Percentiles rank a stretch among this genome's conserved stretches.
Conservation (phyloP, 2,329 filamentous ascomycete species). For the Colletotrichum coccodes region DNA sequence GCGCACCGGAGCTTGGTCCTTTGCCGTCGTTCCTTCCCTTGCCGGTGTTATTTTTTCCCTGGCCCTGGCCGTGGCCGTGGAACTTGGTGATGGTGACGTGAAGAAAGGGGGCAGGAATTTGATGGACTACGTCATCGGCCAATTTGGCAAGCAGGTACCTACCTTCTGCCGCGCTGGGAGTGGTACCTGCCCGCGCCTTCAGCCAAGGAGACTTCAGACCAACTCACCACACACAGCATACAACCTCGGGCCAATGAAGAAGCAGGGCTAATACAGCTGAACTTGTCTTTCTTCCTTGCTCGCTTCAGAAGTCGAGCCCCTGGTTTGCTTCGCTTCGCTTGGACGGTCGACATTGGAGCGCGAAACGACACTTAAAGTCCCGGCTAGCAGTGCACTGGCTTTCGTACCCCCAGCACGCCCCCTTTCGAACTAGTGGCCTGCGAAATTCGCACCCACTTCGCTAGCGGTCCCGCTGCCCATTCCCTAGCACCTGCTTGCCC, state of each 20-base stretch:
- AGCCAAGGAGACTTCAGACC: neutral
- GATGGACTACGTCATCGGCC: conserved; percentile 27
- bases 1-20: conserved; percentile 23
- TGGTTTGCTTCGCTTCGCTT: neutral
- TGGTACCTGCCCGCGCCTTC: neutral
- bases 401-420: neutral
- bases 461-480: neutral
- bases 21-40: conserved; percentile 2
- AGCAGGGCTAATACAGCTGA: neutral
- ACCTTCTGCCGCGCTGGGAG: neutral
- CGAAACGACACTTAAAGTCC: neutral
- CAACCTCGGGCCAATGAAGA: neutral
- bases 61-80: conserved; percentile 3
- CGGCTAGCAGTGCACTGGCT: conserved; percentile 16
- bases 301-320: neutral
- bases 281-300: neutral
- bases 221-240: neutral
- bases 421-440: neutral
- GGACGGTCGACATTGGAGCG: neutral
- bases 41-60: neutral
- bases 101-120: conserved; percentile 24
- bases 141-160: neutral
- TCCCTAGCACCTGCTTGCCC: neutral
- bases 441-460: conserved; percentile 4
- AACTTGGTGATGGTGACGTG: conserved; percentile 26